These are phyloP conservation scores for Rhynchosporium secalis DNA, from an alignment of 2,329 filamentous ascomycete genomes.

Conservation along the genomic window DNA sequence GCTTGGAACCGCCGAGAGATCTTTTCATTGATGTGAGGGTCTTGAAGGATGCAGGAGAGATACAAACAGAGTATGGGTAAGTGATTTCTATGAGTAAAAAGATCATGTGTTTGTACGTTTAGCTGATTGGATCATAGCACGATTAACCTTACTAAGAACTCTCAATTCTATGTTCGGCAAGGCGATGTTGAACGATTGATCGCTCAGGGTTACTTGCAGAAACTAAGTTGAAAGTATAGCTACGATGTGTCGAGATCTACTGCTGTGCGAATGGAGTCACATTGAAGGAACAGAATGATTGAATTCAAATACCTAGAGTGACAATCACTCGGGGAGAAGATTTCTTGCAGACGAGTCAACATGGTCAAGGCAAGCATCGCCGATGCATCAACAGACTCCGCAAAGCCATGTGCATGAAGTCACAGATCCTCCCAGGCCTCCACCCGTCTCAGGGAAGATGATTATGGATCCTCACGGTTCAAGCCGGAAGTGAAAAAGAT, in stretches of 20 bases:
- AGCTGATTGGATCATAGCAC: slow-evolving; percentile 55
- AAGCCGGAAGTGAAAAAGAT: slow-evolving; percentile 11
- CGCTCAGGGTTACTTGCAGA: slow-evolving; percentile 90
- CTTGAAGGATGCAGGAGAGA: slow-evolving; percentile 94
- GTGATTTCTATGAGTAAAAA: slow-evolving; percentile 38
- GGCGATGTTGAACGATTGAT: slow-evolving; percentile 95
- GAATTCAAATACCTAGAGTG: neutral
- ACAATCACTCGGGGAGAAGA: neutral
- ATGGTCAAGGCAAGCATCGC: slow-evolving; percentile 16
- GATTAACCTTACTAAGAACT: slow-evolving; percentile 96
- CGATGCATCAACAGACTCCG: slow-evolving; percentile 13
- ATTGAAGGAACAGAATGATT: slow-evolving; percentile 6
- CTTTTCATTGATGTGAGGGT: slow-evolving; percentile 97
- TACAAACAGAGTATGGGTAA: slow-evolving; percentile 98
- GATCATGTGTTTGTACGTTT: neutral
- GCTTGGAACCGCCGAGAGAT: slow-evolving; percentile 89
- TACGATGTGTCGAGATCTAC: slow-evolving; percentile 3
- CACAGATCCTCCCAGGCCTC: neutral
- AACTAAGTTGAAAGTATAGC: slow-evolving; percentile 64
- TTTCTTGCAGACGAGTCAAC: neutral
- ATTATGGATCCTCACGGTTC: slow-evolving; percentile 12
- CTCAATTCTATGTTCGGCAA: slow-evolving; percentile 94
- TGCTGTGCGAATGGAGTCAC: neutral
- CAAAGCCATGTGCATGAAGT: slow-evolving; percentile 4
- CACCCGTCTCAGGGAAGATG: neutral